A percentile compares a stretch with the other conserved stretches of the same genome.
phyloP scores from a whole-genome alignment of 1,284 basidiomycete species.

The Cystobasidium pallidum region DNA sequence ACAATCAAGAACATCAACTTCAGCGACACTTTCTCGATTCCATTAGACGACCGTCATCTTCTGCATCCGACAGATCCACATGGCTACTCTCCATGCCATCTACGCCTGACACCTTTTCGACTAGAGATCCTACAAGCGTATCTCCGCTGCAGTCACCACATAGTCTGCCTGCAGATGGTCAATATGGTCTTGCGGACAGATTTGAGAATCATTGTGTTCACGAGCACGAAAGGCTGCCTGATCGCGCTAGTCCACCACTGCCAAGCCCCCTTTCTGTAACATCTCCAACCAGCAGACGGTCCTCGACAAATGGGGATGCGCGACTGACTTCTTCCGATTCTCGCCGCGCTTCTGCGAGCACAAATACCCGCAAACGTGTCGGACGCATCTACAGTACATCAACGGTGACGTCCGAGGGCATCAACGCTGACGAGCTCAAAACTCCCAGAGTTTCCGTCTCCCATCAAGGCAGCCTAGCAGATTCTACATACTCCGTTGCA shows the following conservation, averaged over 20 bases:
- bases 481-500: conserved; percentile 26
- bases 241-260: background rate
- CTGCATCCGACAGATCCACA: background rate
- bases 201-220: background rate
- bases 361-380: background rate
- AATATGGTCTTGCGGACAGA: background rate
- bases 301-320: background rate
- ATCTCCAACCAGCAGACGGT: background rate
- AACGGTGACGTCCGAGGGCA: background rate
- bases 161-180: background rate
- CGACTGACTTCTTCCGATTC: background rate
- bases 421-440: conserved; percentile 9
- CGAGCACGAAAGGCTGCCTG: background rate
- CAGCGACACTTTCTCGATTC: conserved; percentile 32
- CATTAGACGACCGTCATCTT: background rate
- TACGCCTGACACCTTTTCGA: conserved; percentile 7
- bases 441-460: conserved; percentile 17
- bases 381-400: conserved; percentile 27
- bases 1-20: background rate
- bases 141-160: background rate
- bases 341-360: conserved; percentile 1
- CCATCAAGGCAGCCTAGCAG: conserved; percentile 20
- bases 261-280: background rate
- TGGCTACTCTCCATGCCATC: conserved; percentile 5
- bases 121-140: background rate